Evolutionary conservation across 2,329 filamentous ascomycete genomes (phyloP).

Genomic region (Aspergillus fumigatus): DNA sequence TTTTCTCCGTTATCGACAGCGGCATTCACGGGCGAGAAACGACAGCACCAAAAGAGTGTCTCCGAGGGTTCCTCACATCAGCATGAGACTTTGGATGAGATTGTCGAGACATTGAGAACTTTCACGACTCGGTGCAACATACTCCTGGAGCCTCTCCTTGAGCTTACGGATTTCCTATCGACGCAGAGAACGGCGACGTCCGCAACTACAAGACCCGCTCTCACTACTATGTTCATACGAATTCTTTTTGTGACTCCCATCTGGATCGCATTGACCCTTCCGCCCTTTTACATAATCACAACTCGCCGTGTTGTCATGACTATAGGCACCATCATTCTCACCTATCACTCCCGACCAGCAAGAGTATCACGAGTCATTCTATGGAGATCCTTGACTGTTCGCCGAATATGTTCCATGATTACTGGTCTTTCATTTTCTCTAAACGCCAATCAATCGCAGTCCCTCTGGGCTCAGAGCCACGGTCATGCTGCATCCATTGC

Average conservation of each 20-base stretch:
- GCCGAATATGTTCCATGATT: conserved; percentile 63
- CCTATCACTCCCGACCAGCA: conserved; percentile 86
- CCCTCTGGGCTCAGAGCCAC: conserved; percentile 36
- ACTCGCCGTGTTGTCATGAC: conserved; percentile 78
- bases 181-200: conserved; percentile 87
- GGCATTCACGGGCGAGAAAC: conserved; percentile 65
- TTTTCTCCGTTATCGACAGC: conserved; percentile 89
- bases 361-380: conserved; percentile 80
- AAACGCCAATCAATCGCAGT: conserved; percentile 19
- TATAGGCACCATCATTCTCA: conserved; percentile 78
- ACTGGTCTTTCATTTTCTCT: conserved; percentile 71
- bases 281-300: conserved; percentile 79
- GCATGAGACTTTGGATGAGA: conserved; percentile 94
- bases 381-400: conserved; percentile 78
- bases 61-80: conserved; percentile 67
- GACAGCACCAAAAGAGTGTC: conserved; percentile 45
- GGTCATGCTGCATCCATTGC: conserved; percentile 46
- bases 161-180: conserved; percentile 87
- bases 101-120: conserved; percentile 85
- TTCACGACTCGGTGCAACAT: conserved; percentile 92
- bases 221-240: conserved; percentile 84
- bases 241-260: conserved; percentile 83
- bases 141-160: conserved; percentile 79
- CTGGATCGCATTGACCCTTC: conserved; percentile 79
- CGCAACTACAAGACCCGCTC: conserved; percentile 81